Conservation (phyloP, 2,329 filamentous ascomycete genomes). For the Penicillium freii region DNA sequence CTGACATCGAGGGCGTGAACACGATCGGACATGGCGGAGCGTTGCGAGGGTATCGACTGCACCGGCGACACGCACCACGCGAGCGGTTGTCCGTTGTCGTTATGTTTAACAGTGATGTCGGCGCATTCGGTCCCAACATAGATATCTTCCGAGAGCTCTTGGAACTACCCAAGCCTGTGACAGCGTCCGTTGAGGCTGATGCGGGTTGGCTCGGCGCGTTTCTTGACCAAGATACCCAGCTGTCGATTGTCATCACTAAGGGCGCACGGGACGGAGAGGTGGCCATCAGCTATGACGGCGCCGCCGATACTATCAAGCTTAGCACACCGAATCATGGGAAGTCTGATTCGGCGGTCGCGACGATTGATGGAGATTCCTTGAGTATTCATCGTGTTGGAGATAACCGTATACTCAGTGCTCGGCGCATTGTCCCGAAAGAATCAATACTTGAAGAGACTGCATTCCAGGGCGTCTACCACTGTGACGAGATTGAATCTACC, state of each 20-base stretch:
- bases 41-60: conserved; percentile 43
- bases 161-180: conserved; percentile 15
- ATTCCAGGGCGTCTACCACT: conserved; percentile 36
- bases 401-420: conserved; percentile 29
- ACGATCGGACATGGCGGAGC: conserved; percentile 44
- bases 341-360: conserved; percentile 25
- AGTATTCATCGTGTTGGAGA: conserved; percentile 29
- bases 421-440: conserved; percentile 19
- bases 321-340: conserved; percentile 13
- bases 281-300: conserved; percentile 30
- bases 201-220: conserved; percentile 38
- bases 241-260: conserved; percentile 32
- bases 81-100: conserved; percentile 42
- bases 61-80: conserved; percentile 36
- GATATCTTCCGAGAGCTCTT: conserved; percentile 35
- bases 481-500: conserved; percentile 38
- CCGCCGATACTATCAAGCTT: conserved; percentile 25
- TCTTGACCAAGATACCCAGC: conserved; percentile 39
- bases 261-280: conserved; percentile 28
- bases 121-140: conserved; percentile 27
- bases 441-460: conserved; percentile 5
- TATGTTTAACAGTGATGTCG: conserved; percentile 42
- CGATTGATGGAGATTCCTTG: conserved; percentile 33
- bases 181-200: conserved; percentile 10
- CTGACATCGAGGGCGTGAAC: conserved; percentile 25